Evolutionary conservation across 805 yeast species (phyloP).

Genomic region (Lipomyces starkeyi): DNA sequence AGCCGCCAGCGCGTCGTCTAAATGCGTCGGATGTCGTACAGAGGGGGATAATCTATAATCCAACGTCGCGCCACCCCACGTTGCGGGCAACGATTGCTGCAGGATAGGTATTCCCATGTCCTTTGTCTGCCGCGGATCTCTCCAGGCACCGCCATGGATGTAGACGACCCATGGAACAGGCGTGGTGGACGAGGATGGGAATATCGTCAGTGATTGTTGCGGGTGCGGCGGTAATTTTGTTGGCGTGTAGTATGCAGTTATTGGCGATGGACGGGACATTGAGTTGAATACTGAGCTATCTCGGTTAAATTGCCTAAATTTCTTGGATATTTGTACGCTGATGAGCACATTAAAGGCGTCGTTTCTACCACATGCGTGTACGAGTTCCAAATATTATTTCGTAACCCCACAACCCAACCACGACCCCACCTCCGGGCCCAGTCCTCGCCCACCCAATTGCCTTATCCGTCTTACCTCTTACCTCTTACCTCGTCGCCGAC

Average conservation of each 20-base stretch:
- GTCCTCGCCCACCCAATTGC: too few species aligned
- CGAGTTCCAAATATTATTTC: too few species aligned
- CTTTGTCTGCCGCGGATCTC: slow-evolving; percentile 65
- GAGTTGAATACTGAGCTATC: neutral
- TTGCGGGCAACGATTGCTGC: slow-evolving; percentile 10
- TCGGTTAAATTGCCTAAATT: neutral
- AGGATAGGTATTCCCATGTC: slow-evolving; percentile 55
- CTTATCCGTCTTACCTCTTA: too few species aligned
- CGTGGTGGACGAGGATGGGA: slow-evolving; percentile 1
- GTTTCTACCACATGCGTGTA: too few species aligned
- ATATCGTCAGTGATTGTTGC: slow-evolving; percentile 31
- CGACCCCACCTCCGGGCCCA: too few species aligned
- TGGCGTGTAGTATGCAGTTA: slow-evolving; percentile 11
- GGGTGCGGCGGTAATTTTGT: slow-evolving; percentile 19
- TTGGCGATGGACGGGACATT: slow-evolving; percentile 7
- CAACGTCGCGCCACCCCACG: slow-evolving; percentile 39
- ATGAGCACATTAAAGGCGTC: neutral
- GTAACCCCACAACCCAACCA: too few species aligned
- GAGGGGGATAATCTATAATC: slow-evolving; percentile 42
- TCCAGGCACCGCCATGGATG: slow-evolving; percentile 87
- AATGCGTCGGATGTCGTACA: slow-evolving; percentile 62
- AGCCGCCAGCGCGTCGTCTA: slow-evolving; percentile 58
- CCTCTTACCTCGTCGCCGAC: too few species aligned
- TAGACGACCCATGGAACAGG: slow-evolving; percentile 50
- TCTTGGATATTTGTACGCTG: neutral